Base-by-base conservation (phyloP, 1,284 basidiomycete species). In the Nidula niveotomentosa region DNA sequence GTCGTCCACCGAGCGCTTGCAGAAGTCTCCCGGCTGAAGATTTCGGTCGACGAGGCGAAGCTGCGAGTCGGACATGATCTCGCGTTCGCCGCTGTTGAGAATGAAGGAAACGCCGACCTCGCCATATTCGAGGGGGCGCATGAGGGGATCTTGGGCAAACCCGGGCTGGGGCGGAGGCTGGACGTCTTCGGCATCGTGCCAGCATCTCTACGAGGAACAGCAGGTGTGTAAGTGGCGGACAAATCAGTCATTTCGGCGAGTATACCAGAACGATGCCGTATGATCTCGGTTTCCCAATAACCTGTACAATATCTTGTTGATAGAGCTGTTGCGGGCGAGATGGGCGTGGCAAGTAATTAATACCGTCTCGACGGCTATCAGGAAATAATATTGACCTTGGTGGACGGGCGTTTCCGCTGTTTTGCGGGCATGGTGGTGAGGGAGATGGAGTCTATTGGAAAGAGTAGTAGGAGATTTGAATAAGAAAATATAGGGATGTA, bases 31-130 rank as follows among this genome's bases (percentile, higher is more conserved):
- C 12, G 79, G 78, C 59, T 91, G 84, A 63, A 96, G 88, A 43
- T 80, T 81, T 52, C 94, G 88, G 70, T 95, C 91, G 52, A 92
- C 75, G 9, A 96, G 83, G n/a, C 74, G 73, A 56, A 93, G 79
- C 8, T 86, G 78, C 9, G 83, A 77, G 67, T 93, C 91, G 5
- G 76, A 76, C 12, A 92, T 75, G 60, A 96, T 93, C 65, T 90
- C 83, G 56, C 89, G 82, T 55, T 75, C 69, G 54, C 81, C 76
- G 45, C 72, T 76, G 13, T 72, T 73, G 2, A 80, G 76, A 45
- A 88, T 76, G 69, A 88, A 91, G 39, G 88, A 86, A 37, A 95
- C 85, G 47, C 91, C 91, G 41, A 95, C 88, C 77, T 96, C 92
- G 50, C 90, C 91, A 53, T 83, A 84, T 53, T 77, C 71, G 15